These are phyloP conservation scores for Ascochyta koolunga DNA, from an alignment of 2,329 filamentous ascomycete species.

Conservation along the genomic window DNA sequence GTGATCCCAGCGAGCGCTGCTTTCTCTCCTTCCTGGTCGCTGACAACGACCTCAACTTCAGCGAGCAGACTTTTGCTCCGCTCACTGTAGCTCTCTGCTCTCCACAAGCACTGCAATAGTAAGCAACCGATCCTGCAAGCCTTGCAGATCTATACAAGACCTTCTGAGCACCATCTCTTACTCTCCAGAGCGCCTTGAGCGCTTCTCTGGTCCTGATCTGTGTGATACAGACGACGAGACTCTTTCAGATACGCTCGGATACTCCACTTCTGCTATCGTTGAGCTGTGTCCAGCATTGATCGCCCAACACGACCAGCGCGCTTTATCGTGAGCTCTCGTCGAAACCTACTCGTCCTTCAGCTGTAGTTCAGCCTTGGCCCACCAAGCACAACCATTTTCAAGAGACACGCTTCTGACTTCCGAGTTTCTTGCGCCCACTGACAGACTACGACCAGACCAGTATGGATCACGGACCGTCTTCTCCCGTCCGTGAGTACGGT, in stretches of 20 bases:
- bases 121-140: background rate
- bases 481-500: background rate
- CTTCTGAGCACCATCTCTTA: background rate
- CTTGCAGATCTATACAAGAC: background rate
- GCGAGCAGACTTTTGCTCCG: background rate
- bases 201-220: constrained; percentile 5
- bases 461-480: background rate
- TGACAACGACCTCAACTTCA: background rate
- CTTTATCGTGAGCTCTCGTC: too few relatives aligned
- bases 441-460: background rate
- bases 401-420: background rate
- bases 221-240: background rate
- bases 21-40: background rate
- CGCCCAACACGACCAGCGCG: background rate
- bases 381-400: background rate
- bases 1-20: background rate
- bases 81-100: background rate
- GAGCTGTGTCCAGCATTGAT: background rate
- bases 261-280: background rate
- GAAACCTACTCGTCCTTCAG: background rate
- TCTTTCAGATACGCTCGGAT: background rate
- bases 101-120: background rate
- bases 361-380: background rate
- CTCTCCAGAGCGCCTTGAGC: constrained; percentile 6
- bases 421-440: background rate